Base-by-base conservation (phyloP, 2,329 filamentous ascomycete genomes). In the Metarhizium anisopliae region DNA sequence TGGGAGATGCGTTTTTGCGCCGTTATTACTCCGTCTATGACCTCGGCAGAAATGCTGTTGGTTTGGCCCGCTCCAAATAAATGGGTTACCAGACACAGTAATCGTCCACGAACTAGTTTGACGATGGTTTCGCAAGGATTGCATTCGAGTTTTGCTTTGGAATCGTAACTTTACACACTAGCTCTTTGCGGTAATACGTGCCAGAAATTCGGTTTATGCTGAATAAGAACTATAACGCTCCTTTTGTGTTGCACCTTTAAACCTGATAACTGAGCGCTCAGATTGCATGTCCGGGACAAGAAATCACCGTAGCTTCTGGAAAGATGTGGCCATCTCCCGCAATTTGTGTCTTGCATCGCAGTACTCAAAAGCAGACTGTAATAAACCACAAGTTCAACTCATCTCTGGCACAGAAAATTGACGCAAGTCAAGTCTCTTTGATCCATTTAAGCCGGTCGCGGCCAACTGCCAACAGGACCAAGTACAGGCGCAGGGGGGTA, bases 21-120 rank as follows among this genome's bases (percentile, higher is more conserved):
- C 88, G 81, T 70, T 95, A 86, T 81, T 97, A 97, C 83, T 95
- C 90, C 61, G 88, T 99, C 69, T 99, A 99, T 71, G 90, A 99
- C 74, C 82, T 96, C 58, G 92, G 89, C 72, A 92, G 89, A 79
- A 81, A 87, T 69, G 86, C 88, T 56, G 91, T 99, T 60, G 92
- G 90, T 68, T 83, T 99, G 66, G 94, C 93, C 67, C 86, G 87
- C 76, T 82, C 93, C 63, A 94, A 91, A 77, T 73, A 72, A 69
- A 14, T 49, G n/a, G 20, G 20, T 7, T 4, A 30, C 11, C 38
- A 14, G 20, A 13, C 45, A 30, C 13, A 5, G 30, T 13, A 29
- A 30, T 14, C 25, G 20, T 13, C n/a, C 4, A 13, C 8, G 25
- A 29, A 14, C 25, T 49, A 16, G 25, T 29, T 30, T 3, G 18